Evolutionary conservation across 805 yeast species (phyloP).

Genomic region (Schizosaccharomyces lindneri): DNA sequence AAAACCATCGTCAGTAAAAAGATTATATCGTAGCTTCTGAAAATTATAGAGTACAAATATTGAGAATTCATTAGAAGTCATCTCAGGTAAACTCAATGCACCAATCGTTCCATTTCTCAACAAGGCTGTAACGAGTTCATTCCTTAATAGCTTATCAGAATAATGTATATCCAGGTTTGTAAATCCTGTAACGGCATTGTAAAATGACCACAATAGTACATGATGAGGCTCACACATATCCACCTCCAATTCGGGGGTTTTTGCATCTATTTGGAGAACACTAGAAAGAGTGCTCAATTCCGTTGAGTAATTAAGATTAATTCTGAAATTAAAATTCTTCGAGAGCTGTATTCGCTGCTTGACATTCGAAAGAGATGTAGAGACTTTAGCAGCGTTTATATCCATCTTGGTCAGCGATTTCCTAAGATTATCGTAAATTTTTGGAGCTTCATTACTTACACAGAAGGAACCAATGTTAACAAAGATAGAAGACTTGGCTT

Average conservation of each 20-base stretch:
- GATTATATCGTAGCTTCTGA: no score
- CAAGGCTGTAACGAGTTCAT: background rate
- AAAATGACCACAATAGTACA: background rate
- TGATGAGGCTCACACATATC: background rate
- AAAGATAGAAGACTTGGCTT: conserved; percentile 19
- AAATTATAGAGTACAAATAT: no score
- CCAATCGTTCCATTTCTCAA: background rate
- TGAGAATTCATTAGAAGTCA: no score
- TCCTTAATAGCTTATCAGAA: background rate
- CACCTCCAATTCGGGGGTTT: background rate
- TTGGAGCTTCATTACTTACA: conserved; percentile 33
- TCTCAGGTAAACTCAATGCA: background rate
- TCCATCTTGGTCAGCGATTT: background rate
- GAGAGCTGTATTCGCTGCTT: background rate
- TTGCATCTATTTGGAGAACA: background rate
- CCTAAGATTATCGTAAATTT: conserved; percentile 10
- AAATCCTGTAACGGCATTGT: background rate
- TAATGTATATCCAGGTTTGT: background rate
- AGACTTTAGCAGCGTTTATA: background rate
- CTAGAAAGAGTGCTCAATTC: background rate
- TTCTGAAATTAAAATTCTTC: background rate
- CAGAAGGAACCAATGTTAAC: conserved; percentile 64
- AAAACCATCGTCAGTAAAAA: background rate
- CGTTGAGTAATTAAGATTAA: background rate
- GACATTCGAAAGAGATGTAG: background rate